A percentile compares a stretch with the other conserved stretches of the same genome.
These are phyloP conservation scores for Aspergillus sp. DNA, from an alignment of 2,329 filamentous ascomycete species.

Conservation along the genomic window DNA sequence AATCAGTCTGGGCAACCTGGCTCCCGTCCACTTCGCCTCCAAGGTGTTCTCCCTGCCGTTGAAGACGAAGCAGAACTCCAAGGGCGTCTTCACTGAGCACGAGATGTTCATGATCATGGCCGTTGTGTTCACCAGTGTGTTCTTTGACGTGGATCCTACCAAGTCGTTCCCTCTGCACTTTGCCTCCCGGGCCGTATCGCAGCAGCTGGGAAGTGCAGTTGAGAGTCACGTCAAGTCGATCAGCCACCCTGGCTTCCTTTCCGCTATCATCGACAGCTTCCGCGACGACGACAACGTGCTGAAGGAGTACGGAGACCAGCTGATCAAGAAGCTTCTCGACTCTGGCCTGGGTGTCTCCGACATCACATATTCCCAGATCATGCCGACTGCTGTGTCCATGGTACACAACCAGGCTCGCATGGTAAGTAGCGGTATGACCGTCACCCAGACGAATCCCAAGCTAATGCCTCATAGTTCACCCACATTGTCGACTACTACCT, in stretches of 20 bases:
- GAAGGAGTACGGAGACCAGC: slow-evolving; percentile 62
- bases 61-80: slow-evolving; percentile 52
- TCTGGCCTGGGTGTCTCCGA: slow-evolving; percentile 62
- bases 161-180: slow-evolving; percentile 65
- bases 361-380: slow-evolving; percentile 68
- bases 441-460: not conserved
- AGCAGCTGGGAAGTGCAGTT: slow-evolving; percentile 61
- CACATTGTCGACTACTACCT: slow-evolving; percentile 74
- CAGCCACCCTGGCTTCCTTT: slow-evolving; percentile 56
- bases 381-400: slow-evolving; percentile 66
- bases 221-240: slow-evolving; percentile 65
- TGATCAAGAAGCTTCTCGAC: slow-evolving; percentile 65
- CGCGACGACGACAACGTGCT: slow-evolving; percentile 56
- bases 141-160: slow-evolving; percentile 64
- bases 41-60: slow-evolving; percentile 56
- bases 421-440: slow-evolving; percentile 43
- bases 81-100: slow-evolving; percentile 56
- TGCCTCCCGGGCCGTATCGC: slow-evolving; percentile 56
- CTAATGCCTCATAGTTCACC: slow-evolving; percentile 53
- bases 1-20: slow-evolving; percentile 50
- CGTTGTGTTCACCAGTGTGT: slow-evolving; percentile 64
- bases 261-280: slow-evolving; percentile 49
- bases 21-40: slow-evolving; percentile 56
- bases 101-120: slow-evolving; percentile 62
- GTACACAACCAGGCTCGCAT: slow-evolving; percentile 70